Evolutionary conservation across 805 yeast species (phyloP).

Genomic region (Candida ortonii): DNA sequence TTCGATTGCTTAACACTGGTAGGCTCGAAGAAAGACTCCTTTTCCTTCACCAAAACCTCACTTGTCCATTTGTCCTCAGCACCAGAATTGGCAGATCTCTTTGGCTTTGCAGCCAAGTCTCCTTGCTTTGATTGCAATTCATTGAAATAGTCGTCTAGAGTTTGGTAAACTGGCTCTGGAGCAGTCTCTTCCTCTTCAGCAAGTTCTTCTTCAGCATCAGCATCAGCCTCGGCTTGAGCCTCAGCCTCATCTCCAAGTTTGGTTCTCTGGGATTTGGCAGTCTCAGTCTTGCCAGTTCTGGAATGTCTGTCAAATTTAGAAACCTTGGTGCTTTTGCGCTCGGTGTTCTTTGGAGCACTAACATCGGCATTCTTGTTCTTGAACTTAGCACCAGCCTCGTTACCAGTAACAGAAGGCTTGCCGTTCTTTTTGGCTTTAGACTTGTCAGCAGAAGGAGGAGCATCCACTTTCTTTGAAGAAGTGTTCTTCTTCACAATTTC

Average conservation of each 20-base stretch:
- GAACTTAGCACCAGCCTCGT: slow-evolving; percentile 82
- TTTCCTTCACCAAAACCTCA: slow-evolving; percentile 63
- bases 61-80: slow-evolving; percentile 49
- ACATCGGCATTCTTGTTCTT: slow-evolving; percentile 66
- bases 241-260: slow-evolving; percentile 87
- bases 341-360: slow-evolving; percentile 53
- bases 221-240: slow-evolving; percentile 42
- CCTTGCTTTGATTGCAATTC: slow-evolving; percentile 51
- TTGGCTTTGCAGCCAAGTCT: slow-evolving; percentile 31
- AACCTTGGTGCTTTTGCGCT: slow-evolving; percentile 43
- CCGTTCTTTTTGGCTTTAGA: slow-evolving; percentile 72
- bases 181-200: slow-evolving; percentile 39
- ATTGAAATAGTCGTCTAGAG: slow-evolving; percentile 84
- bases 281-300: slow-evolving; percentile 78
- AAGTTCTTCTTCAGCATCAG: slow-evolving; percentile 53
- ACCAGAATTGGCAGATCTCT: slow-evolving; percentile 58
- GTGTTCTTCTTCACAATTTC: slow-evolving; percentile 80
- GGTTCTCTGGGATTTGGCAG: slow-evolving; percentile 77
- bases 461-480: slow-evolving; percentile 83
- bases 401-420: slow-evolving; percentile 72
- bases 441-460: slow-evolving; percentile 75
- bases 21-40: slow-evolving; percentile 57
- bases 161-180: slow-evolving; percentile 55
- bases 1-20: slow-evolving; percentile 65
- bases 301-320: slow-evolving; percentile 79